Evolutionary conservation across 495 filamentous ascomycete genomes (phyloP).

Genomic region (Neurospora sp.): DNA sequence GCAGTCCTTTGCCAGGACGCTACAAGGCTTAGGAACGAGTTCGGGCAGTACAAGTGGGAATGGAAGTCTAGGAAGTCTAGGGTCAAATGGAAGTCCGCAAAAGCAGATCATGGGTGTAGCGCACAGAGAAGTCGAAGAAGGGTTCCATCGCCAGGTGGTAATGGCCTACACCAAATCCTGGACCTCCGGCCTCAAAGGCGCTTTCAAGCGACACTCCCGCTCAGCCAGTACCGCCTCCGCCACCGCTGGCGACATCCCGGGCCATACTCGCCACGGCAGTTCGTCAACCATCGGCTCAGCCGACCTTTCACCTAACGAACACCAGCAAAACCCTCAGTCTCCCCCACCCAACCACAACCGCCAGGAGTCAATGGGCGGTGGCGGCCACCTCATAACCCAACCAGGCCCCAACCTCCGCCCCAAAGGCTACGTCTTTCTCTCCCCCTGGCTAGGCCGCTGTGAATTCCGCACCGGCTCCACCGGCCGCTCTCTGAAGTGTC

Average conservation of each 20-base stretch:
- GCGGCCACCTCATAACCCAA: slow-evolving; percentile 24
- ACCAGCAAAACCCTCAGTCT: background rate
- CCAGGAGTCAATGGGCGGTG: background rate
- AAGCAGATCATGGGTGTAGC: background rate
- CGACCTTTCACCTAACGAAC: slow-evolving; percentile 3
- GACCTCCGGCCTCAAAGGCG: slow-evolving; percentile 28
- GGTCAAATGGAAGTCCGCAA: background rate
- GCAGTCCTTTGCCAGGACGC: slow-evolving; percentile 11
- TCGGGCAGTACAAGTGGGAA: background rate
- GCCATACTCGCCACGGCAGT: slow-evolving; percentile 26
- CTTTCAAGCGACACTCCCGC: slow-evolving; percentile 24
- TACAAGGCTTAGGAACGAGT: slow-evolving; percentile 1
- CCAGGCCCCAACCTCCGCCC: slow-evolving; percentile 36
- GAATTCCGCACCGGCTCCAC: slow-evolving; percentile 68
- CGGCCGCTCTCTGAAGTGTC: slow-evolving; percentile 67
- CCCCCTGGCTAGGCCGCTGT: slow-evolving; percentile 79
- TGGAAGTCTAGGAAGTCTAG: background rate
- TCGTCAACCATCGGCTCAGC: slow-evolving; percentile 24
- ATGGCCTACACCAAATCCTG: slow-evolving; percentile 41
- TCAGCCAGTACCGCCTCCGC: slow-evolving; percentile 7
- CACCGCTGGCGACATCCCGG: slow-evolving; percentile 1
- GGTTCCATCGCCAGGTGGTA: slow-evolving; percentile 38
- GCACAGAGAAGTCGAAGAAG: slow-evolving; percentile 10
- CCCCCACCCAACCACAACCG: slow-evolving; percentile 6
- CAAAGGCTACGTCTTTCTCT: slow-evolving; percentile 54